Conservation (phyloP, 805 yeast genomes). For the Candida koratica region DNA sequence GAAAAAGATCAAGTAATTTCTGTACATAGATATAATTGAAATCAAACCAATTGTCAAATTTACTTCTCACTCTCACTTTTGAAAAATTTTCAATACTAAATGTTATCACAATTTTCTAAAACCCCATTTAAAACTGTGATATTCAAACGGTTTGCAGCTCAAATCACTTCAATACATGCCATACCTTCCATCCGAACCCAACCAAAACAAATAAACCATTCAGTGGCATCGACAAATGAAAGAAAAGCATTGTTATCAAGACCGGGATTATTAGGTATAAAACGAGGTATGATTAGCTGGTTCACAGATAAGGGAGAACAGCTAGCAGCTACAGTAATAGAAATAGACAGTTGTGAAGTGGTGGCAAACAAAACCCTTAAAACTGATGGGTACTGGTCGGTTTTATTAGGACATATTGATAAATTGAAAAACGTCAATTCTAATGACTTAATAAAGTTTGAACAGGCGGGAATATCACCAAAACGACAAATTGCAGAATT, state of each 20-base stretch:
- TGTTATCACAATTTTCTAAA: conserved; percentile 4
- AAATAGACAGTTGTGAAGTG: conserved; percentile 86
- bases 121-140: background rate
- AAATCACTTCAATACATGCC: conserved; percentile 48
- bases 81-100: conserved; percentile 9
- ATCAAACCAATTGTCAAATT: too few relatives aligned
- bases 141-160: conserved; percentile 34
- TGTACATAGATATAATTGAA: conserved; percentile 5
- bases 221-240: conserved; percentile 63
- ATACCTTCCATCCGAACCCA: conserved; percentile 47
- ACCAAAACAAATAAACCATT: conserved; percentile 52
- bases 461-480: conserved; percentile 79
- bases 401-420: conserved; percentile 80
- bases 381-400: conserved; percentile 80
- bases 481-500: conserved; percentile 74
- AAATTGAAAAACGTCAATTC: conserved; percentile 54
- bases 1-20: conserved; percentile 85
- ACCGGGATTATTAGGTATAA: conserved; percentile 80
- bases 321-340: conserved; percentile 81
- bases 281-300: conserved; percentile 88
- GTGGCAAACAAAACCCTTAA: conserved; percentile 62
- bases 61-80: conserved; percentile 5
- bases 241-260: conserved; percentile 72
- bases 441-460: conserved; percentile 70
- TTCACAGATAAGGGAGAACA: conserved; percentile 67